phyloP scores from a whole-genome alignment of 2,329 filamentous ascomycete genomes.

The Monosporascus sp. region DNA sequence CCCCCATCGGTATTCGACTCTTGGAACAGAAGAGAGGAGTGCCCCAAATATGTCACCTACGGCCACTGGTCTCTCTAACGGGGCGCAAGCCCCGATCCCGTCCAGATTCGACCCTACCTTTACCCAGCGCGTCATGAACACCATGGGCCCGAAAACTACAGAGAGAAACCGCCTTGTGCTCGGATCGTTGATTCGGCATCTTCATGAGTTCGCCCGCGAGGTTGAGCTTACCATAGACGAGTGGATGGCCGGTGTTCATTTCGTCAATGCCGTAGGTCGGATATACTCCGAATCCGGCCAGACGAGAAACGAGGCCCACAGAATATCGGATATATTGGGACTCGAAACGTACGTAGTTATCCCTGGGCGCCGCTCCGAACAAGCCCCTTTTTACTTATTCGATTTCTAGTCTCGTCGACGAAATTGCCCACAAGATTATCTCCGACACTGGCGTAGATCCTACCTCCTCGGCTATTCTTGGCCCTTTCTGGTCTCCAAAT shows the following conservation, averaged over 20 bases:
- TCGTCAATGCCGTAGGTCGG: constrained; percentile 69
- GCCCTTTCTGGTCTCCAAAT: constrained; percentile 72
- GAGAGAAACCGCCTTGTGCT: constrained; percentile 61
- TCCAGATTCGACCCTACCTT: constrained; percentile 68
- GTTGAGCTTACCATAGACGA: constrained; percentile 72
- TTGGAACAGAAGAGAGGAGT: neutral
- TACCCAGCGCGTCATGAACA: constrained; percentile 66
- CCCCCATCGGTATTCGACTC: neutral
- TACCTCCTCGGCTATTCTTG: constrained; percentile 71
- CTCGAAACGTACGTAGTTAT: constrained; percentile 57
- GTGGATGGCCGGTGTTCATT: constrained; percentile 70
- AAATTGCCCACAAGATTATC: constrained; percentile 60
- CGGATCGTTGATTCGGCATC: constrained; percentile 58
- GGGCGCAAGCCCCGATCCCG: constrained; percentile 21
- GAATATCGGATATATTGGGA: constrained; percentile 67
- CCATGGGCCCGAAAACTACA: constrained; percentile 64
- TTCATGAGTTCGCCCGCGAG: constrained; percentile 75
- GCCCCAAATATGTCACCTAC: constrained; percentile 16
- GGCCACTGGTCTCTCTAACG: constrained; percentile 23
- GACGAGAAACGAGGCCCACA: constrained; percentile 68
- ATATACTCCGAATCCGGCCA: constrained; percentile 48
- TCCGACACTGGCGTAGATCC: constrained; percentile 56
- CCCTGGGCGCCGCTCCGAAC: constrained; percentile 1
- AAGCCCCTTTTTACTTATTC: neutral
- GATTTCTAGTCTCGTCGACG: constrained; percentile 51